Percentiles rank a stretch among this genome's conserved stretches.
These are phyloP conservation scores for Termitomyces sp. DNA, from an alignment of 768 basidiomycete species.

Conservation along the genomic window DNA sequence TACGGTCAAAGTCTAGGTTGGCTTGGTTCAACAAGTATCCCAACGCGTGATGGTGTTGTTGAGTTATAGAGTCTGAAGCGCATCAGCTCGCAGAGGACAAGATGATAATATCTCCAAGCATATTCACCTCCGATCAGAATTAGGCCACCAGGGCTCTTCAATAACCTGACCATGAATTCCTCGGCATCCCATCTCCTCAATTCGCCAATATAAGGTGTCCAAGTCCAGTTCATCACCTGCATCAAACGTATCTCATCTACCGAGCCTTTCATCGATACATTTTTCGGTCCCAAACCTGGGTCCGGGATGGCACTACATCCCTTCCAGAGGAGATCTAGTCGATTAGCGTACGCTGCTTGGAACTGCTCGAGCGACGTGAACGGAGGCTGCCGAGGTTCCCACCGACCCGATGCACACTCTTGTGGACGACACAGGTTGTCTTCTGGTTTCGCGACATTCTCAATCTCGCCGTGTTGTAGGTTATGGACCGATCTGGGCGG, in stretches of 20 bases:
- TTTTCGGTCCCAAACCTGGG: conserved; percentile 1
- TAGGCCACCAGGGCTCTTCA: conserved; percentile 23
- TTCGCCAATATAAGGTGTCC: conserved; percentile 19
- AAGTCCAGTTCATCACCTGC: conserved; percentile 25
- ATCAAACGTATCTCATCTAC: conserved; percentile 21
- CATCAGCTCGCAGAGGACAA: neutral
- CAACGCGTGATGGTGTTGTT: conserved; percentile 19
- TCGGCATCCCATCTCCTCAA: conserved; percentile 22
- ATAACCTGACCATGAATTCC: conserved; percentile 22
- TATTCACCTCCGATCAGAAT: conserved; percentile 23
- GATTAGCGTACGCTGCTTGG: conserved; percentile 18
- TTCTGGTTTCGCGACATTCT: conserved; percentile 7
- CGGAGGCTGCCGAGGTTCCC: conserved; percentile 19
- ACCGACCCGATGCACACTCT: conserved; percentile 20
- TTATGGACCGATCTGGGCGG: conserved; percentile 1
- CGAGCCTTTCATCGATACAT: conserved; percentile 11
- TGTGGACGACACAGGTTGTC: conserved; percentile 15
- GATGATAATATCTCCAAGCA: neutral
- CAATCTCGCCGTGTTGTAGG: neutral
- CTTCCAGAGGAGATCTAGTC: conserved; percentile 19
- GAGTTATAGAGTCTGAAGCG: conserved; percentile 17
- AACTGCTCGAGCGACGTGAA: conserved; percentile 19
- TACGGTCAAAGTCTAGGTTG: conserved; percentile 18
- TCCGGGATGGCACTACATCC: conserved; percentile 19
- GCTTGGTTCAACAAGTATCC: conserved; percentile 18